Evolutionary conservation across 2,329 filamentous ascomycete species (phyloP).

Genomic region (Aureobasidium namibiae): DNA sequence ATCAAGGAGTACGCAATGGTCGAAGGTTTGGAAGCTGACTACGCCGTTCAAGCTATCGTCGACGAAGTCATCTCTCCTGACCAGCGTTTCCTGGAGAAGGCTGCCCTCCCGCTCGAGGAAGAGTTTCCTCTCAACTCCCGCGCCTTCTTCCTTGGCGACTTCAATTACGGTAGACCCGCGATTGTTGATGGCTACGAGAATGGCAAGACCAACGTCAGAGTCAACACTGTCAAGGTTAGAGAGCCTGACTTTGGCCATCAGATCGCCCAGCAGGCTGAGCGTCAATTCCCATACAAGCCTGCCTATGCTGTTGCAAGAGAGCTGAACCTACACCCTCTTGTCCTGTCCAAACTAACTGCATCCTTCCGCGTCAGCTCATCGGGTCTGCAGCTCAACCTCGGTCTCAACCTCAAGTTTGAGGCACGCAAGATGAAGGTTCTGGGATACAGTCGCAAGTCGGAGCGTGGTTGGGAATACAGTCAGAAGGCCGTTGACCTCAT

Average conservation of each 20-base stretch:
- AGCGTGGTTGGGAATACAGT: slow-evolving; percentile 93
- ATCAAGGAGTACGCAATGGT: slow-evolving; percentile 89
- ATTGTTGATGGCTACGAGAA: slow-evolving; percentile 67
- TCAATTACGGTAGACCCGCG: slow-evolving; percentile 84
- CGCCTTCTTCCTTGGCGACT: slow-evolving; percentile 91
- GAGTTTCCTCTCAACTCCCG: slow-evolving; percentile 79
- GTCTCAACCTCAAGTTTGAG: slow-evolving; percentile 95
- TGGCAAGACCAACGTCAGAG: slow-evolving; percentile 68
- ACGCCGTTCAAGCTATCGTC: slow-evolving; percentile 84
- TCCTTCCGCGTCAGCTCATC: slow-evolving; percentile 81
- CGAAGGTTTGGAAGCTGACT: slow-evolving; percentile 76
- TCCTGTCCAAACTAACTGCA: slow-evolving; percentile 91
- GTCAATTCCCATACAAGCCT: slow-evolving; percentile 67
- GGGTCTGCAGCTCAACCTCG: slow-evolving; percentile 77
- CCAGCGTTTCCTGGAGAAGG: slow-evolving; percentile 83
- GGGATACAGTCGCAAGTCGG: slow-evolving; percentile 82
- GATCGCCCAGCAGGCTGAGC: slow-evolving; percentile 64
- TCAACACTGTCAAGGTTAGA: slow-evolving; percentile 62
- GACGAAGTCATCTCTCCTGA: slow-evolving; percentile 87
- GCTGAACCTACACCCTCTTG: slow-evolving; percentile 73
- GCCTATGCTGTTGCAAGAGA: slow-evolving; percentile 82
- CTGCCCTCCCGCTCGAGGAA: slow-evolving; percentile 78
- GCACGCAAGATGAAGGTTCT: slow-evolving; percentile 91
- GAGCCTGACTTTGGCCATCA: slow-evolving; percentile 75
- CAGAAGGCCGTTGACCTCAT: slow-evolving; percentile 72